Evolutionary conservation across 345 rosid species (phyloP).

Genomic region (Cardamine chenopodiifolia): DNA sequence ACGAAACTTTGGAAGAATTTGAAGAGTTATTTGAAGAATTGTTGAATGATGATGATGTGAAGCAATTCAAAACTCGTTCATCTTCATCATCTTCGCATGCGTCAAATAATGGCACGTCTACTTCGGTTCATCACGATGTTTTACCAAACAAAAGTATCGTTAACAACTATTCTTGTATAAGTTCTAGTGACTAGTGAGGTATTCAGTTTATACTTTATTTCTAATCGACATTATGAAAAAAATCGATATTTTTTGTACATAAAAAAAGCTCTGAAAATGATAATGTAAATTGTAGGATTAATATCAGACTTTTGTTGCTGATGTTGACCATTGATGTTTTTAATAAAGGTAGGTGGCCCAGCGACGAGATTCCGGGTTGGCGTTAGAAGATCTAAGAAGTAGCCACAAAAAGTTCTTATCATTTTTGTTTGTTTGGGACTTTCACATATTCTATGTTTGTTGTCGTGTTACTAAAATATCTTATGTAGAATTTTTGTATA

Average conservation of each 20-base stretch:
- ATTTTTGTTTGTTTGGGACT: conserved; percentile 7
- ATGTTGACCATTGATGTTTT: conserved; percentile 26
- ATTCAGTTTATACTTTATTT: neutral
- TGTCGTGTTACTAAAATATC: neutral
- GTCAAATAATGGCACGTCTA: neutral
- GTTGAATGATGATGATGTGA: conserved; percentile 35
- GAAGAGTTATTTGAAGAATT: conserved; percentile 35
- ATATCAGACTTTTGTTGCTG: neutral
- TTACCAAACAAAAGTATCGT: neutral
- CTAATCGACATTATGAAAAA: neutral
- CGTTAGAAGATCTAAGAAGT: conserved; percentile 30
- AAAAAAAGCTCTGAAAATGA: neutral
- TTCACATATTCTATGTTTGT: neutral
- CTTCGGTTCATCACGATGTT: neutral
- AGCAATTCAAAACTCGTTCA: conserved; percentile 21
- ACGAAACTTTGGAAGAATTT: conserved; percentile 40
- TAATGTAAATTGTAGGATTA: neutral
- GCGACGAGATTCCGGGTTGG: conserved; percentile 16
- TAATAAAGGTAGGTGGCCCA: conserved; percentile 33
- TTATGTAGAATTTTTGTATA: no score
- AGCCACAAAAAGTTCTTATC: neutral
- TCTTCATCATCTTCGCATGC: conserved; percentile 7
- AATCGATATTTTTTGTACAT: neutral
- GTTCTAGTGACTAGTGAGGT: conserved; percentile 25
- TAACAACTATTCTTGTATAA: conserved; percentile 1